Conservation (phyloP, 176 grass and related monocot genomes). For the Oryza glumipatula region DNA sequence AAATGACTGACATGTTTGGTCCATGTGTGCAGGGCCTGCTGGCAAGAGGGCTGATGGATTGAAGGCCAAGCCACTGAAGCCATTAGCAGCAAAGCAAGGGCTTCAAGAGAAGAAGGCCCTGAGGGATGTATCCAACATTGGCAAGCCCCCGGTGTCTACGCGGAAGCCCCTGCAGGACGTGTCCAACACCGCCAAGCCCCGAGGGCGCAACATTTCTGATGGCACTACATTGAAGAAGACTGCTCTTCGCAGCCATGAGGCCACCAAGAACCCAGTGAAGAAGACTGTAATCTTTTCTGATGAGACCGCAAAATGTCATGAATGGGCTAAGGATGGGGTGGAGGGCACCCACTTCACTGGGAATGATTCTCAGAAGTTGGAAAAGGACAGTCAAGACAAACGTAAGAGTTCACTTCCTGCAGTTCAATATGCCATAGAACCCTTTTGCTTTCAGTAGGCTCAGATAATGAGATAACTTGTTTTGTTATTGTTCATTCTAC, state of each 20-base stretch:
- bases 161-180: slow-evolving; percentile 45
- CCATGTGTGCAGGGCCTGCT: slow-evolving; percentile 41
- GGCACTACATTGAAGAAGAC: slow-evolving; percentile 28
- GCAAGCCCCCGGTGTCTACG: slow-evolving; percentile 34
- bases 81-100: slow-evolving; percentile 42
- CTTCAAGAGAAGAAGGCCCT: slow-evolving; percentile 55
- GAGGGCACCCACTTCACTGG: slow-evolving; percentile 55
- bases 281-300: slow-evolving; percentile 47
- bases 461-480: background rate
- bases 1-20: background rate
- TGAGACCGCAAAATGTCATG: slow-evolving; percentile 54
- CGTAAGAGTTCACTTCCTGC: slow-evolving; percentile 38
- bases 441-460: background rate
- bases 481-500: slow-evolving; percentile 1
- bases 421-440: background rate
- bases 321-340: slow-evolving; percentile 71
- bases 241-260: slow-evolving; percentile 31
- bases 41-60: slow-evolving; percentile 51
- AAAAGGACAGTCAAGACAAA: slow-evolving; percentile 49
- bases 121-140: slow-evolving; percentile 57
- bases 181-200: slow-evolving; percentile 21
- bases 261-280: slow-evolving; percentile 40
- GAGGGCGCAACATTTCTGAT: background rate
- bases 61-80: slow-evolving; percentile 59
- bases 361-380: slow-evolving; percentile 55